Evolutionary conservation across 176 grass and related monocot genomes (phyloP).

Genomic region (Lolium perenne): DNA sequence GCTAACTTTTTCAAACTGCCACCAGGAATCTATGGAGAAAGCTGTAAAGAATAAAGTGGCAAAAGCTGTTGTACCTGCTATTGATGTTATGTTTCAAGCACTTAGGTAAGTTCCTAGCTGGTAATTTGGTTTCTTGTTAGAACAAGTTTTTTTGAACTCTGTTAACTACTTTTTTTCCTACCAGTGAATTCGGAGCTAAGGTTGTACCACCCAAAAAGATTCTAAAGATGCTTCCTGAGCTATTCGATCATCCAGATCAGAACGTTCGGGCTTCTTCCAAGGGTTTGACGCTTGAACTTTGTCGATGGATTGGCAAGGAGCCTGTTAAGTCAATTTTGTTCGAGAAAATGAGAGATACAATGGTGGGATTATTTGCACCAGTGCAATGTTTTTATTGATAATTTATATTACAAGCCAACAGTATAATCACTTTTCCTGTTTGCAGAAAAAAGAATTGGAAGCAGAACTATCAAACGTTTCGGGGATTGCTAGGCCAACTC

Average conservation of each 20-base stretch:
- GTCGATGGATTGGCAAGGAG: conserved; percentile 98
- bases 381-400: not conserved
- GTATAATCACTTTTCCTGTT: conserved; percentile 38
- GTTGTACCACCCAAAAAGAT: conserved; percentile 93
- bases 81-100: conserved; percentile 99
- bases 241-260: conserved; percentile 99
- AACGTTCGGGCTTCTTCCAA: conserved; percentile 98
- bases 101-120: conserved; percentile 65
- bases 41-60: conserved; percentile 98
- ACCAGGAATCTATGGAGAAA: conserved; percentile 98
- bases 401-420: not conserved
- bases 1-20: conserved; percentile 19
- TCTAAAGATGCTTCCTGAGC: conserved; percentile 98
- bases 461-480: conserved; percentile 87
- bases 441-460: conserved; percentile 99
- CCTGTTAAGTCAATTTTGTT: conserved; percentile 97
- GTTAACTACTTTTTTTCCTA: conserved; percentile 32
- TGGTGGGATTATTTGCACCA: conserved; percentile 57
- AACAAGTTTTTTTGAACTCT: not conserved
- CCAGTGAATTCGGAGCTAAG: conserved; percentile 94
- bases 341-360: conserved; percentile 99
- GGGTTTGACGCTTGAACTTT: conserved; percentile 94
- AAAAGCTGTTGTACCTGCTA: conserved; percentile 99
- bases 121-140: conserved; percentile 27
- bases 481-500: conserved; percentile 80